Conservation (phyloP, 208 protist genomes). For the Phytomonas francai region DNA sequence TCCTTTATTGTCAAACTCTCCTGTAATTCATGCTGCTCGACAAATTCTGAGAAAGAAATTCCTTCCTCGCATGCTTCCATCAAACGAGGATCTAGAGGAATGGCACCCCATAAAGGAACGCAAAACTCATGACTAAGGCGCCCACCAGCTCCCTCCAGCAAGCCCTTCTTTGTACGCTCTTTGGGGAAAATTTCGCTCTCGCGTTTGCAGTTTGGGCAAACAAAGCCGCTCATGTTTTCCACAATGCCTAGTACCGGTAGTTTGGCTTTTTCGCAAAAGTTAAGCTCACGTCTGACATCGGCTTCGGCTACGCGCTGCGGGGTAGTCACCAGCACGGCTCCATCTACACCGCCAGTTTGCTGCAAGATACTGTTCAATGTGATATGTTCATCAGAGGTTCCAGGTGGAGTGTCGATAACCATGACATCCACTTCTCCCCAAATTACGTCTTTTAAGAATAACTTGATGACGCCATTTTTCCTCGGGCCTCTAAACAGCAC, state of each 20-base stretch:
- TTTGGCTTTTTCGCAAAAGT: slow-evolving; percentile 97
- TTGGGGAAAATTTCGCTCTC: slow-evolving; percentile 90
- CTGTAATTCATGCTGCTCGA: slow-evolving; percentile 12
- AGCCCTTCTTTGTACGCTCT: slow-evolving; percentile 19
- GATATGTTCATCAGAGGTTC: slow-evolving; percentile 99
- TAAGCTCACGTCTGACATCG: slow-evolving; percentile 97
- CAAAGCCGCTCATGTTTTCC: slow-evolving; percentile 99
- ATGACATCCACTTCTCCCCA: slow-evolving; percentile 98
- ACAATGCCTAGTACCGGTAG: slow-evolving; percentile 97
- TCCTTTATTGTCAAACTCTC: slow-evolving; percentile 39
- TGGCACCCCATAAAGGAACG: slow-evolving; percentile 77
- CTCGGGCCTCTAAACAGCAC: slow-evolving; percentile 98
- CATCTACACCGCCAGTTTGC: slow-evolving; percentile 69
- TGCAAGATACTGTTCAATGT: slow-evolving; percentile 92
- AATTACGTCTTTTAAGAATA: slow-evolving; percentile 97
- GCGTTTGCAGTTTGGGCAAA: slow-evolving; percentile 92
- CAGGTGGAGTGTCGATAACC: slow-evolving; percentile 99
- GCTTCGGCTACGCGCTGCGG: slow-evolving; percentile 97
- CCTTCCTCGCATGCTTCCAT: slow-evolving; percentile 91
- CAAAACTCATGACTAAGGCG: slow-evolving; percentile 75
- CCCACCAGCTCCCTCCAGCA: slow-evolving; percentile 46
- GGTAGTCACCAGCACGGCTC: slow-evolving; percentile 95
- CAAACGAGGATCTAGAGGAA: slow-evolving; percentile 87
- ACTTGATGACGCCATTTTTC: slow-evolving; percentile 98
- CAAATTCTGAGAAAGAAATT: slow-evolving; percentile 42